These are phyloP conservation scores for Solanum hybrid DNA, from an alignment of 305 asterid genomes.

Conservation along the genomic window DNA sequence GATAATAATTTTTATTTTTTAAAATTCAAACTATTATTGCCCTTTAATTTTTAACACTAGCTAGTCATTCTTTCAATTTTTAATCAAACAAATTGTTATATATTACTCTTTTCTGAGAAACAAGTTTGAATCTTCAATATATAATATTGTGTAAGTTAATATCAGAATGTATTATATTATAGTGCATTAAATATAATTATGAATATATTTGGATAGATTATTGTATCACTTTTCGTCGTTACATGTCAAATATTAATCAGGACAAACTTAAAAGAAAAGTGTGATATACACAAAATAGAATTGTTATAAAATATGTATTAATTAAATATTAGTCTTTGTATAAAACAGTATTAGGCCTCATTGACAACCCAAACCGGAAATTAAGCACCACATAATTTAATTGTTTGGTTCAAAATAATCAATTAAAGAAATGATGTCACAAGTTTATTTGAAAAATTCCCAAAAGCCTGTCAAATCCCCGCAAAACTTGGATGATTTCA, in stretches of 20 bases:
- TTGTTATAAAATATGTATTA: background rate
- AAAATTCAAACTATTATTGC: background rate
- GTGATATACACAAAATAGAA: background rate
- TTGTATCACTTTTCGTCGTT: background rate
- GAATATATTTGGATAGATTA: background rate
- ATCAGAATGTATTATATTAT: background rate
- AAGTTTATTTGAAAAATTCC: background rate
- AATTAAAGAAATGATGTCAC: slow-evolving; percentile 11
- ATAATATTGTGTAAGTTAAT: background rate
- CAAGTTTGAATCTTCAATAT: background rate
- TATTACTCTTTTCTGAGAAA: background rate
- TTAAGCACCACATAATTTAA: background rate
- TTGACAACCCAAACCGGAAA: background rate
- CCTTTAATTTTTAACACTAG: background rate
- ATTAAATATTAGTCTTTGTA: background rate
- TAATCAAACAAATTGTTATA: background rate
- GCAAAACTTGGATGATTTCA: slow-evolving; percentile 9
- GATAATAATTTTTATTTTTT: background rate
- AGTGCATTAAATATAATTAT: background rate
- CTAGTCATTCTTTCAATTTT: background rate
- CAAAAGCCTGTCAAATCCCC: slow-evolving; percentile 4
- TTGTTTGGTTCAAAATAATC: background rate
- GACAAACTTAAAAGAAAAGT: background rate
- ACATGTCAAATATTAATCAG: background rate
- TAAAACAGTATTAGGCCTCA: background rate